A percentile compares a stretch with the other conserved stretches of the same genome.
Evolutionary conservation across 225 moss, liverwort and hornwort species (phyloP).

Genomic region (Rhytidiadelphus loreus): DNA sequence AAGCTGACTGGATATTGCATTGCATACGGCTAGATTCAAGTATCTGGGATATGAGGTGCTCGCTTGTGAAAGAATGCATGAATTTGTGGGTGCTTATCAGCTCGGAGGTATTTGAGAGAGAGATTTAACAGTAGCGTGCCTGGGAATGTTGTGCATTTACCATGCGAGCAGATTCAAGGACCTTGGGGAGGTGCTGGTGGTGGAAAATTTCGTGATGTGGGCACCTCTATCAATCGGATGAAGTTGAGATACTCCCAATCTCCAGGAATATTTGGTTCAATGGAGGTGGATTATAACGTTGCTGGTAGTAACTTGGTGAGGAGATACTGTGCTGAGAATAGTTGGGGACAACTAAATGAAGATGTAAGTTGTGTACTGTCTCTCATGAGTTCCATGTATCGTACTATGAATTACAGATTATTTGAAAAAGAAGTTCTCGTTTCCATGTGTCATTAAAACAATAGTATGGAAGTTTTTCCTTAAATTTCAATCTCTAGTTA

Average conservation of each 20-base stretch:
- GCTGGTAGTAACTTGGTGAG: fast-evolving
- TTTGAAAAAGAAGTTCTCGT: background rate
- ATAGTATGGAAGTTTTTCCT: background rate
- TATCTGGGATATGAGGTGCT: too few species aligned
- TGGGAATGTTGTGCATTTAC: background rate
- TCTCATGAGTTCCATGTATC: background rate
- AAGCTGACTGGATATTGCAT: background rate
- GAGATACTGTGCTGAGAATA: too few species aligned
- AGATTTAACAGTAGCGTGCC: too few species aligned
- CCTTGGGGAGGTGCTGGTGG: background rate
- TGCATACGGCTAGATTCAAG: background rate
- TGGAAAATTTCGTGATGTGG: fast-evolving
- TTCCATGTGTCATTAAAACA: too few species aligned
- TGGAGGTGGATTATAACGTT: background rate
- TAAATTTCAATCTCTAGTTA: background rate
- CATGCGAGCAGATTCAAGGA: background rate
- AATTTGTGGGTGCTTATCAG: too few species aligned
- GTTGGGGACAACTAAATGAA: fast-evolving
- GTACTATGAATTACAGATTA: background rate
- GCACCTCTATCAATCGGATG: background rate
- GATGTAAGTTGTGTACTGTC: background rate
- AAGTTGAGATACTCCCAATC: background rate
- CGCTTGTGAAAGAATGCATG: too few species aligned
- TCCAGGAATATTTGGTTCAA: background rate
- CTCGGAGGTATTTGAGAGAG: background rate